A percentile compares a stretch with the other conserved stretches of the same genome.
Evolutionary conservation across 2,329 filamentous ascomycete species (phyloP).

Genomic region (Leptographium galeiforme): DNA sequence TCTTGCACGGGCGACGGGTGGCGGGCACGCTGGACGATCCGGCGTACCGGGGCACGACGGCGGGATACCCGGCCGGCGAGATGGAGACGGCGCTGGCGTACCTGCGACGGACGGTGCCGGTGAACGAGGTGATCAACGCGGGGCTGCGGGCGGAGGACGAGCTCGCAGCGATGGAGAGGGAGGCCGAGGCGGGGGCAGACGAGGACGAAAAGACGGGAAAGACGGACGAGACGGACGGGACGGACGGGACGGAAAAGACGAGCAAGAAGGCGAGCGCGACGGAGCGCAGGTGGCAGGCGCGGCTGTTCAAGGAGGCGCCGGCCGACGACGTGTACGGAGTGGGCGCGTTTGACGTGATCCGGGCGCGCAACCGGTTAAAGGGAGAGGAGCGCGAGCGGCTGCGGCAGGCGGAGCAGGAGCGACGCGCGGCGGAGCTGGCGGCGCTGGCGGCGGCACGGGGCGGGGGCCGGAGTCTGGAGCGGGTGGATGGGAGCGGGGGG

Average conservation of each 20-base stretch:
- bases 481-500: constrained; percentile 23
- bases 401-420: constrained; percentile 18
- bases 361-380: constrained; percentile 36
- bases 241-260: background rate
- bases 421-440: constrained; percentile 13
- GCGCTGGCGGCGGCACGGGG: constrained; percentile 23
- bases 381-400: constrained; percentile 26
- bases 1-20: constrained; percentile 50
- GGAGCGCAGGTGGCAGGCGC: constrained; percentile 10
- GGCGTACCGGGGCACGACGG: constrained; percentile 32
- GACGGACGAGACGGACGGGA: constrained; percentile 4
- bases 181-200: constrained; percentile 7
- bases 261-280: background rate
- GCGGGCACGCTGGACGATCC: constrained; percentile 52
- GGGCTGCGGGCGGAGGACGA: constrained; percentile 51
- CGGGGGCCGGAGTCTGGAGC: constrained; percentile 16
- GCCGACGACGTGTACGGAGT: constrained; percentile 41
- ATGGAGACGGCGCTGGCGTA: constrained; percentile 37
- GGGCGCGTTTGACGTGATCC: constrained; percentile 43
- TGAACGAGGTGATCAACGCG: constrained; percentile 48
- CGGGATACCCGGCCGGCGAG: constrained; percentile 26
- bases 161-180: constrained; percentile 35
- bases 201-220: constrained; percentile 8
- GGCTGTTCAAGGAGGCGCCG: constrained; percentile 14
- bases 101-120: constrained; percentile 37